phyloP scores from a whole-genome alignment of 2,329 filamentous ascomycete genomes.

The Exophiala mesophila region DNA sequence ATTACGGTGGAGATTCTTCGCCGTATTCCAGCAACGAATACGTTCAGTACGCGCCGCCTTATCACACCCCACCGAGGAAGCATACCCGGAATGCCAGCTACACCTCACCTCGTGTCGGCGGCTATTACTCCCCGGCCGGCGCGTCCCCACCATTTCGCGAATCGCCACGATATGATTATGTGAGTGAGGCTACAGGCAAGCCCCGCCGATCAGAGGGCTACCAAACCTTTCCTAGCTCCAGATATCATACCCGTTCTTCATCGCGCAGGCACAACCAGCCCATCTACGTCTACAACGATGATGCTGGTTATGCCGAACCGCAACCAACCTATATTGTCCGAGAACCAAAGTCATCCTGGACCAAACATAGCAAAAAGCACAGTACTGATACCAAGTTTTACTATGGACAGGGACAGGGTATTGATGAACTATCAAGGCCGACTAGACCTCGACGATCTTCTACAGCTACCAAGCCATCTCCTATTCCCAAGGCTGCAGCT shows the following conservation, averaged over 20 bases:
- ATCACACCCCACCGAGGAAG: conserved; percentile 41
- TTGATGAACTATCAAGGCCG: conserved; percentile 51
- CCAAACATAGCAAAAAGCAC: conserved; percentile 40
- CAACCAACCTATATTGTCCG: conserved; percentile 42
- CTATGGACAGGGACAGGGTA: conserved; percentile 50
- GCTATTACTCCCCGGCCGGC: conserved; percentile 40
- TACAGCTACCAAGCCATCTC: conserved; percentile 43
- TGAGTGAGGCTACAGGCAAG: conserved; percentile 56
- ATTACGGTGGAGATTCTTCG: conserved; percentile 35
- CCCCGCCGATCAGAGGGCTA: conserved; percentile 32
- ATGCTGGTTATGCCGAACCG: conserved; percentile 52
- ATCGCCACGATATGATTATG: conserved; percentile 52
- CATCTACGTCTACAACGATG: conserved; percentile 49
- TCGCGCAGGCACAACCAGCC: conserved; percentile 45
- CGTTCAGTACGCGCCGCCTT: conserved; percentile 26
- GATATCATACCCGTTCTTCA: conserved; percentile 32
- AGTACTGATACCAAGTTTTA: conserved; percentile 49
- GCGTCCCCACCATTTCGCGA: conserved; percentile 45
- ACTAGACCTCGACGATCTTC: conserved; percentile 51
- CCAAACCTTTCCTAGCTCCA: conserved; percentile 48
- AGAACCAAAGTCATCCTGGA: conserved; percentile 43
- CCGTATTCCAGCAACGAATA: conserved; percentile 26
- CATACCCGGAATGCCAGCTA: conserved; percentile 57
- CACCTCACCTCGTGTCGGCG: conserved; percentile 33
- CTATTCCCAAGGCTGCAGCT: conserved; percentile 37